Conservation (phyloP, 2,329 filamentous ascomycete genomes). For the Aspergillus pseudonomiae region DNA sequence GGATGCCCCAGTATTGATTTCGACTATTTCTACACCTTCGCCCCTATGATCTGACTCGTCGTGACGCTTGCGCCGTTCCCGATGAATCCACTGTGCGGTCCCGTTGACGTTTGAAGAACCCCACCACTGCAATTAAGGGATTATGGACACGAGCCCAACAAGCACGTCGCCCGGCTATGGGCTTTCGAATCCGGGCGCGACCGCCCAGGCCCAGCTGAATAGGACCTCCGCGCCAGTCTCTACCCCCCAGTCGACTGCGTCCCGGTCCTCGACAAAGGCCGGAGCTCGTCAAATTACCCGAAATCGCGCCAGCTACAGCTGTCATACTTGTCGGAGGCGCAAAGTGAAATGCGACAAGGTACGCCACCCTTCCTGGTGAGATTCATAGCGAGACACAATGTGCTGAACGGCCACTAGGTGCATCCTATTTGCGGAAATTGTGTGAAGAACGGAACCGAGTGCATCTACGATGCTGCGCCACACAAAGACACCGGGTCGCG, state of each 20-base stretch:
- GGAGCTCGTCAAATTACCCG: constrained; percentile 50
- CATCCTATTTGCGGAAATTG: constrained; percentile 52
- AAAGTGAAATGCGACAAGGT: constrained; percentile 54
- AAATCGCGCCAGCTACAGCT: constrained; percentile 51
- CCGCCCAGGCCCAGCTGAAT: constrained; percentile 11
- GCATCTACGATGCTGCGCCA: constrained; percentile 43
- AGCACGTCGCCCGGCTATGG: constrained; percentile 17
- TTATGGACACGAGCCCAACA: constrained; percentile 25
- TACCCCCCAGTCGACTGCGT: constrained; percentile 8
- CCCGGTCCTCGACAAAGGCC: constrained; percentile 21
- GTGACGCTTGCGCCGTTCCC: constrained; percentile 3
- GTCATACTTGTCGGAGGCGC: constrained; percentile 49
- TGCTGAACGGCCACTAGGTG: constrained; percentile 29
- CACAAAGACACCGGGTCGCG: constrained; percentile 25
- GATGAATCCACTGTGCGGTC: constrained; percentile 16
- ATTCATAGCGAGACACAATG: not conserved
- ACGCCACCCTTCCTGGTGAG: not conserved
- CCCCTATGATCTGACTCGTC: not conserved
- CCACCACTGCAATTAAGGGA: constrained; percentile 26
- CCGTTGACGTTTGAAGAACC: constrained; percentile 23
- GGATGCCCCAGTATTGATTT: not conserved
- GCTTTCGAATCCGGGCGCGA: constrained; percentile 10
- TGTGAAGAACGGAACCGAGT: constrained; percentile 46
- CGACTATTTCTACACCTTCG: not conserved
- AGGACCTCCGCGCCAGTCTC: constrained; percentile 10